Conservation (phyloP, 73 alveolate species). For the Stentor roeselii region DNA sequence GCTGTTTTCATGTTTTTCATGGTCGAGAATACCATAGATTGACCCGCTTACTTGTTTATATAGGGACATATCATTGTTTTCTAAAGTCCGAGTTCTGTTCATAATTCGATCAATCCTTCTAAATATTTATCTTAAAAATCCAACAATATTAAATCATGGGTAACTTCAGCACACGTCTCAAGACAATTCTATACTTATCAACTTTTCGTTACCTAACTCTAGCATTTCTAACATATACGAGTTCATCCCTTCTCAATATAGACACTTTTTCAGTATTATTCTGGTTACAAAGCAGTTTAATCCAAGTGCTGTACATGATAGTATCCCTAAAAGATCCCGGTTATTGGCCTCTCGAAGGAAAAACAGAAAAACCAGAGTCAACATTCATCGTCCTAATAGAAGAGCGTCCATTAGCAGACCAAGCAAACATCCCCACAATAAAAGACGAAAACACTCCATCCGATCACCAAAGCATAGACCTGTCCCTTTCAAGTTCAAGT, state of each 20-base stretch:
- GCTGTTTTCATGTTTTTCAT: neutral
- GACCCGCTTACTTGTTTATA: neutral
- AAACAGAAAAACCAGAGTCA: neutral
- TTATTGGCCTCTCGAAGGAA: neutral
- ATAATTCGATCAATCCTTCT: too few species aligned
- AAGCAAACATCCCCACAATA: neutral
- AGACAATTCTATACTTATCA: too few species aligned
- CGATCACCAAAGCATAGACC: neutral
- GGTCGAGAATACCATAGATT: slow-evolving; percentile 2
- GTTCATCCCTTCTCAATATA: too few species aligned
- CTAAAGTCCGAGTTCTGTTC: too few species aligned
- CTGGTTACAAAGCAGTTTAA: too few species aligned
- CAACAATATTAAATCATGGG: too few species aligned
- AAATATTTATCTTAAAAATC: too few species aligned
- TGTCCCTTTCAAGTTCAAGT: neutral
- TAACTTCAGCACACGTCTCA: too few species aligned
- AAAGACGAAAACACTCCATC: neutral
- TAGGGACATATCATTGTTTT: too few species aligned
- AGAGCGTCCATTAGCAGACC: neutral
- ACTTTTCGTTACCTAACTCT: too few species aligned
- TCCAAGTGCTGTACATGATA: neutral
- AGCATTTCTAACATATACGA: too few species aligned
- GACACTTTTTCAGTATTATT: too few species aligned
- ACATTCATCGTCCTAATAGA: neutral
- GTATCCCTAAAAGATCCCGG: neutral